These are phyloP conservation scores for Cutaneotrichosporon curvatum DNA, from an alignment of 1,284 basidiomycete genomes.

Conservation along the genomic window DNA sequence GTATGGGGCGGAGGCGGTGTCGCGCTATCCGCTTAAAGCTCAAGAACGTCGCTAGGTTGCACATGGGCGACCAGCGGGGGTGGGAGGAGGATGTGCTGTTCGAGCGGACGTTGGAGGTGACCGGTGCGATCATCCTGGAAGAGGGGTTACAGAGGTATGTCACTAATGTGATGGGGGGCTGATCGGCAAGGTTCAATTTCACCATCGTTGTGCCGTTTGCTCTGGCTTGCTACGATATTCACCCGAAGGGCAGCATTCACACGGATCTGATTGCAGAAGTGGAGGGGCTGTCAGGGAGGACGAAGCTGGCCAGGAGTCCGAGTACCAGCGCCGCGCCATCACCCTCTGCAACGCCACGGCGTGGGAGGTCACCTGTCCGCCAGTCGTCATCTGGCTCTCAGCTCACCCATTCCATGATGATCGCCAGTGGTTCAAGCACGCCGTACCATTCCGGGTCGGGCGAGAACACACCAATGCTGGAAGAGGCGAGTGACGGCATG, in stretches of 20 bases:
- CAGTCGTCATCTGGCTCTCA: neutral
- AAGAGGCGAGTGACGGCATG: neutral
- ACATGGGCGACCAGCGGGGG: slow-evolving; percentile 22
- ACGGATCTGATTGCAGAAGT: slow-evolving; percentile 20
- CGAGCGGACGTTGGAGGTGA: slow-evolving; percentile 21
- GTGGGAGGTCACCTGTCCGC: slow-evolving; percentile 3
- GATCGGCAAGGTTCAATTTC: slow-evolving; percentile 21
- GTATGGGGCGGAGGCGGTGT: slow-evolving; percentile 19
- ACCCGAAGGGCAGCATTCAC: slow-evolving; percentile 17
- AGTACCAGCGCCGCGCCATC: neutral
- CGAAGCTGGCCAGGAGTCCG: neutral
- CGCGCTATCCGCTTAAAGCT: slow-evolving; percentile 29
- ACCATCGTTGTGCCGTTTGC: slow-evolving; percentile 24
- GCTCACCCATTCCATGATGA: neutral
- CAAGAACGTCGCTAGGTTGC: slow-evolving; percentile 14
- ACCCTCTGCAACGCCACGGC: slow-evolving; percentile 1
- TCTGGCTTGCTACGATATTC: slow-evolving; percentile 23
- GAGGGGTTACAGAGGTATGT: slow-evolving; percentile 26
- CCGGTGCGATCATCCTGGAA: slow-evolving; percentile 23
- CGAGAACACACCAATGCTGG: neutral
- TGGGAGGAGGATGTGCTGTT: slow-evolving; percentile 29
- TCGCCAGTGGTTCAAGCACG: neutral
- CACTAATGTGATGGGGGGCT: neutral
- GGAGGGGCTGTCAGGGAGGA: slow-evolving; percentile 13
- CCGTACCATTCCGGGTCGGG: neutral